Base-by-base conservation (phyloP, 306 rosid genomes). In the Begonia loranthoides region DNA sequence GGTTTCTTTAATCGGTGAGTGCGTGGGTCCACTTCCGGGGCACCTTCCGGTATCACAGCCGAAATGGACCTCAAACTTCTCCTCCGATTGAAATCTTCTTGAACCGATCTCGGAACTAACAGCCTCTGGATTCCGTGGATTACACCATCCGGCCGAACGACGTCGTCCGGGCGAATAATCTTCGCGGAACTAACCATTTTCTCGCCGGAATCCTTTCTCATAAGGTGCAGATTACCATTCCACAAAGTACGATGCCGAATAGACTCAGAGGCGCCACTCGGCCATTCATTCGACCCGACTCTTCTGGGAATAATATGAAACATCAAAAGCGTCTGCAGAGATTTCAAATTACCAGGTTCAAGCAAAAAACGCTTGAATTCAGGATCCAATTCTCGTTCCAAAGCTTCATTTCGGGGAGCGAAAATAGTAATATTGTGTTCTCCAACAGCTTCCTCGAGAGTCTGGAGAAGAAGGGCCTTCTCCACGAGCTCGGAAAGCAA, bases 301-400 rank as follows among this genome's bases (percentile, higher is more conserved):
- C 15, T 43, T 11, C 6, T 12, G 14, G 47, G 47, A n/a, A 43
- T 43, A n/a, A 43, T 43, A n/a, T 43, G 47, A 43, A 43, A 43
- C 47, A 43, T 43, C 47, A 43, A n/a, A n/a, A 43, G 47, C n/a
- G 47, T 43, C 47, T 43, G 47, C 15, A 43, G 47, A n/a, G 47
- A 43, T 6, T n/a, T 43, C 47, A 43, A 43, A 43, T 43, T 43
- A 11, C 47, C 47, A n/a, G 47, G 47, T 6, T 43, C 47, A 6
- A 43, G 47, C 47, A 43, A 43, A n/a, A 43, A 43, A 0, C 47
- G 47, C 47, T 12, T 43, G 47, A 43, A 43, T 13, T 43, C 47
- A 3, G 47, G 47, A n/a, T 43, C 47, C 47, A 43, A n/a, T 6
- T 43, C 47, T 2, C 47, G 47, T 3, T 43, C 47, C 13, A 43